Percentiles rank a stretch among this genome's conserved stretches.
Conservation (phyloP, 192 early-diverging fungal genomes). For the Piromyces finnis region DNA sequence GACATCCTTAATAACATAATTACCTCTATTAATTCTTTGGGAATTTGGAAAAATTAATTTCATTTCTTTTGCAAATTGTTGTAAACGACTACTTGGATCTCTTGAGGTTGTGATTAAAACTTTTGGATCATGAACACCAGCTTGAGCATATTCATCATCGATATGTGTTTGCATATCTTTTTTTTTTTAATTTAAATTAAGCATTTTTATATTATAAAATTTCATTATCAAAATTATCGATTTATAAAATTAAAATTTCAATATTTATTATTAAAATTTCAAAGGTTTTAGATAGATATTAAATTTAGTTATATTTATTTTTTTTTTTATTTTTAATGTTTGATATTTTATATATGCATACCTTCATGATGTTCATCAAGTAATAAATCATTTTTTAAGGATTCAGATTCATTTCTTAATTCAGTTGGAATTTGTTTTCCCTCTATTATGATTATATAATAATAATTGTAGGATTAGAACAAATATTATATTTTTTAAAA, state of each 20-base stretch:
- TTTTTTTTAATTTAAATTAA: neutral
- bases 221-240: no score
- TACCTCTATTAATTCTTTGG: slow-evolving; percentile 93
- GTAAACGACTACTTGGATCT: slow-evolving; percentile 77
- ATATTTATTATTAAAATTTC: neutral
- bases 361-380: slow-evolving; percentile 77
- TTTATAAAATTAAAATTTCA: no score
- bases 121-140: slow-evolving; percentile 87
- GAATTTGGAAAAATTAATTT: slow-evolving; percentile 86
- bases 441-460: slow-evolving; percentile 21
- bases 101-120: slow-evolving; percentile 91
- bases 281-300: neutral
- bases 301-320: no score
- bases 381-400: slow-evolving; percentile 56
- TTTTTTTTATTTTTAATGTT: no score
- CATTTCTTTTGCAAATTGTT: slow-evolving; percentile 97
- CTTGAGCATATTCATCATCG: slow-evolving; percentile 93
- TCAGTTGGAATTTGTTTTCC: slow-evolving; percentile 79
- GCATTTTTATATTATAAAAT: no score
- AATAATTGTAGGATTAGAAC: neutral
- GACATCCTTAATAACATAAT: slow-evolving; percentile 87
- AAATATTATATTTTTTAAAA: neutral
- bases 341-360: no score
- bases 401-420: slow-evolving; percentile 54
- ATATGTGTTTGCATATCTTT: slow-evolving; percentile 54